Base-by-base conservation (phyloP, 2,329 filamentous ascomycete genomes). In the Botrytis deweyae region DNA sequence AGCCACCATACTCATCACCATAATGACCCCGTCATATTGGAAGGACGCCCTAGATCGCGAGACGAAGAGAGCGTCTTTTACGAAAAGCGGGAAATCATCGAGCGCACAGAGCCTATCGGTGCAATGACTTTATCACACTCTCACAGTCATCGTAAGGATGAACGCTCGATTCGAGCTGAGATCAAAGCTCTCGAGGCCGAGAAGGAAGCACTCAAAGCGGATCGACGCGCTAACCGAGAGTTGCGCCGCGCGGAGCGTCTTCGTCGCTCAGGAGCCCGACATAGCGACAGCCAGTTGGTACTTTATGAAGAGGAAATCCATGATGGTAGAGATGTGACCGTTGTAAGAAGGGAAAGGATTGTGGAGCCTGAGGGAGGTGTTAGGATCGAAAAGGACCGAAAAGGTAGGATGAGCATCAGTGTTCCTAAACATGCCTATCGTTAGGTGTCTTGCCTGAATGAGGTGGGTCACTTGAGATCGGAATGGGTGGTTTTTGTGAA, bases 391-490 rank as follows among this genome's bases (percentile, higher is more conserved):
- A 94, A 92, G 87, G 94, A 98, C 85, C 92, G 92, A 87, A 96
- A 93, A 94, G 94, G 95, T 97, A 96, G 91, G 92, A 91, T 96
- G 90, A 89, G 91, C 86, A 90, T 95, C 85, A 93, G 92, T 86
- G 88, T 93, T 83, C 92, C 92, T 81, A 90, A 90, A 85, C 76
- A 80, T 73, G 88, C 90, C 83, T 88, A 86, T 84, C 87, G 84
- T 70, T 75, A 72, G 72, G 86, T 76, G 64, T 76, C 74, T 75
- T 72, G 72, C 65, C 72, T 75, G 76, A 75, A 72, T 78, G 75
- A 77, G 77, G 76, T 80, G 78, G 78, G 76, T 80, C 68, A 69
- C 49, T 58, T 69, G 49, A 38, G 36, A 75, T 71, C 75, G 64
- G 49, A 64, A 75, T 74, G 76, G 75, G 65, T 68, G 36, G 25